Percentiles rank a stretch among this genome's conserved stretches.
phyloP scores from a whole-genome alignment of 495 filamentous ascomycete genomes.

The Hypoxylon lienhwacheense region DNA sequence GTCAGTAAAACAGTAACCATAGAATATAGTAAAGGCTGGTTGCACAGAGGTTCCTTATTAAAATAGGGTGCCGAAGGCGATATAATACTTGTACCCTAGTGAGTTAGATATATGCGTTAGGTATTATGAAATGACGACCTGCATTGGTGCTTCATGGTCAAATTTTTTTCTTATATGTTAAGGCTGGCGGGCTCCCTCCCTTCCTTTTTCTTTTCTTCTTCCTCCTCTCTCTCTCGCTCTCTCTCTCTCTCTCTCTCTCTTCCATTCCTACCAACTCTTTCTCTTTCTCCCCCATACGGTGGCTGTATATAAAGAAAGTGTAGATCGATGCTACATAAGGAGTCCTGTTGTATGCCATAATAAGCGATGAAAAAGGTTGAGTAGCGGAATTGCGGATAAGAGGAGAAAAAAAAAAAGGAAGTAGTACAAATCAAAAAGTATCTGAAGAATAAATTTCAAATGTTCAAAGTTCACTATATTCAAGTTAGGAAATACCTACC shows the following conservation, averaged over 20 bases:
- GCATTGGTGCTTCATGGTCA: neutral
- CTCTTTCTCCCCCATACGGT: neutral
- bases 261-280: neutral
- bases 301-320: no score
- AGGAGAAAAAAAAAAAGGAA: no score
- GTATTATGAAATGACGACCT: neutral
- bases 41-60: slow-evolving; percentile 13
- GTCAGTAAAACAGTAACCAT: neutral
- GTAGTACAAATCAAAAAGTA: no score
- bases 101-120: slow-evolving; percentile 1
- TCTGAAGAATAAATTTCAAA: no score
- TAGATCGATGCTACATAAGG: no score
- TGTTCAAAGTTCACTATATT: no score
- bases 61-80: neutral
- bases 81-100: slow-evolving; percentile 1
- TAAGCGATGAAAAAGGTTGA: no score
- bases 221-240: neutral
- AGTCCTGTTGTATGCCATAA: no score
- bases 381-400: no score
- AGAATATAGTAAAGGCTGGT: neutral
- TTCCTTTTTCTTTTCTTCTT: neutral
- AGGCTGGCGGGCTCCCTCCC: neutral
- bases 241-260: neutral
- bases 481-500: no score
- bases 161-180: neutral